Evolutionary conservation across 495 filamentous ascomycete genomes (phyloP).

Genomic region (Aspergillus coremiiformis): DNA sequence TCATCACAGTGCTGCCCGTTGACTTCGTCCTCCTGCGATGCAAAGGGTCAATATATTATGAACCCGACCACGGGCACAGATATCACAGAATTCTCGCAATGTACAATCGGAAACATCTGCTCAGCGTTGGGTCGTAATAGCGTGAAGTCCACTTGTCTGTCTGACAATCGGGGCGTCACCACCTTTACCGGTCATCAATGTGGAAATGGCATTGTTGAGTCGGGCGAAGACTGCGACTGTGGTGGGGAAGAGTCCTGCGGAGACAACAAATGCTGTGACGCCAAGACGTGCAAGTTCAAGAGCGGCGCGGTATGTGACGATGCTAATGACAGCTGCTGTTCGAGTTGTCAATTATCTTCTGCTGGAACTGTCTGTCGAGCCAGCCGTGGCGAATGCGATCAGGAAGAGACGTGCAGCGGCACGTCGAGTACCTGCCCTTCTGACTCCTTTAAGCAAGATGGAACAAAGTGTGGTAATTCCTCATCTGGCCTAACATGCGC

Average conservation of each 20-base stretch:
- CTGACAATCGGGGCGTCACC: conserved; percentile 72
- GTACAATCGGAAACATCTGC: conserved; percentile 90
- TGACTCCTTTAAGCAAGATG: conserved; percentile 64
- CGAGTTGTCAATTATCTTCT: conserved; percentile 62
- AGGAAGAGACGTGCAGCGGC: conserved; percentile 75
- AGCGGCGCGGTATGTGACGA: conserved; percentile 73
- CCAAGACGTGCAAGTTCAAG: conserved; percentile 83
- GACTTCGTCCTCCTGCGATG: conserved; percentile 60
- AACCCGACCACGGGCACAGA: conserved; percentile 73
- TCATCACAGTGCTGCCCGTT: conserved; percentile 86
- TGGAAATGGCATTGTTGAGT: conserved; percentile 94
- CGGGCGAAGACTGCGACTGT: conserved; percentile 93
- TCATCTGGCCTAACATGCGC: conserved; percentile 64
- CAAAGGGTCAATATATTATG: conserved; percentile 78
- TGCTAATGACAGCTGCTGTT: conserved; percentile 86
- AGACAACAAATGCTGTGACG: conserved; percentile 73
- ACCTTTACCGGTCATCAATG: conserved; percentile 84
- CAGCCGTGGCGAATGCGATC: conserved; percentile 74
- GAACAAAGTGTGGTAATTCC: conserved; percentile 55
- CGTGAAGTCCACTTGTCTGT: conserved; percentile 69
- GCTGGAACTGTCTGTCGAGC: conserved; percentile 66
- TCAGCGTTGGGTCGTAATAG: conserved; percentile 76
- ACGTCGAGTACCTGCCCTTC: conserved; percentile 62
- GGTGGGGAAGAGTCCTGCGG: conserved; percentile 67
- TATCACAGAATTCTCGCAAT: conserved; percentile 76